Evolutionary conservation across 371 early-diverging fungal genomes (phyloP).

Genomic region (Mortierella sp.): DNA sequence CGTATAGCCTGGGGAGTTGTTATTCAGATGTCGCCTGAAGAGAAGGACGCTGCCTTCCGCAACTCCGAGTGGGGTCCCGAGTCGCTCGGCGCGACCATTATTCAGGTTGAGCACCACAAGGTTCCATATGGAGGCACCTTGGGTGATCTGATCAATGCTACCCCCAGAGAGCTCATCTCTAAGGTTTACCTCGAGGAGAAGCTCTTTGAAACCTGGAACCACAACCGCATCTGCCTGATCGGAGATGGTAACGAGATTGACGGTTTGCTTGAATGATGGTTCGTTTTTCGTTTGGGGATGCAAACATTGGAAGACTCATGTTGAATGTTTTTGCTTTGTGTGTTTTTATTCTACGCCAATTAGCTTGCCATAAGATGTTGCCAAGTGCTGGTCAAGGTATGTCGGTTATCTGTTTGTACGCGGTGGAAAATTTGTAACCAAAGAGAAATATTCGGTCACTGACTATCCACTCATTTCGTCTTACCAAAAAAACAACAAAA

Average conservation of each 20-base stretch:
- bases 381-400: constrained; percentile 38
- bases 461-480: neutral
- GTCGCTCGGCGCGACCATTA: constrained; percentile 6
- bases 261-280: neutral
- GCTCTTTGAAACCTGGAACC: constrained; percentile 36
- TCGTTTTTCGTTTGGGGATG: too few relatives aligned
- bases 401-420: neutral
- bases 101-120: constrained; percentile 12
- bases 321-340: neutral
- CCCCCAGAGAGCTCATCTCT: constrained; percentile 26
- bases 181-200: constrained; percentile 43
- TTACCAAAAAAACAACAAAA: neutral
- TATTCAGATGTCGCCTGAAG: constrained; percentile 14
- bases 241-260: constrained; percentile 32
- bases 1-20: constrained; percentile 22
- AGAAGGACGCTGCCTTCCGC: constrained; percentile 20
- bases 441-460: neutral
- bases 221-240: constrained; percentile 29
- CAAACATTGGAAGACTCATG: neutral
- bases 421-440: neutral
- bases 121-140: constrained; percentile 29
- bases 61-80: constrained; percentile 41
- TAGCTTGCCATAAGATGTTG: constrained; percentile 44
- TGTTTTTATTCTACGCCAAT: neutral
- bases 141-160: constrained; percentile 32